These are phyloP conservation scores for Mycosphaerelloides madeirae DNA, from an alignment of 2,329 filamentous ascomycete genomes.

Conservation along the genomic window DNA sequence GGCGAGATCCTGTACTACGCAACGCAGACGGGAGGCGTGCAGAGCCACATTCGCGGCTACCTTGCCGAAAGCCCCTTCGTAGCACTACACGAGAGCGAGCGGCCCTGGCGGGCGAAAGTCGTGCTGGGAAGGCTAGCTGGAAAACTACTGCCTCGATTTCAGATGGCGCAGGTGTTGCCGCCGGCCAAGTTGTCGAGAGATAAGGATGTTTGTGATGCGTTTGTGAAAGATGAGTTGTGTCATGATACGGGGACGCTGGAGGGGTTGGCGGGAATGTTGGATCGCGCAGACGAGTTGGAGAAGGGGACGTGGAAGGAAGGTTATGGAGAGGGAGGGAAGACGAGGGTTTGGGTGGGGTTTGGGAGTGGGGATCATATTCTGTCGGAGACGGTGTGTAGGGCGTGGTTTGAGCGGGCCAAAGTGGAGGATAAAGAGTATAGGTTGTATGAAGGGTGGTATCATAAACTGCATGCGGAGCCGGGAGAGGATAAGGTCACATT, in stretches of 20 bases:
- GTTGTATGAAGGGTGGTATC: conserved; percentile 71
- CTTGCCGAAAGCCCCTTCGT: conserved; percentile 76
- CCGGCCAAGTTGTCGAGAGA: conserved; percentile 64
- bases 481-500: conserved; percentile 33
- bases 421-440: conserved; percentile 66
- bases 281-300: conserved; percentile 61
- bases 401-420: conserved; percentile 55
- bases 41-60: conserved; percentile 63
- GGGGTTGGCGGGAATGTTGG: conserved; percentile 70
- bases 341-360: conserved; percentile 66
- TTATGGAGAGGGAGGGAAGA: conserved; percentile 51
- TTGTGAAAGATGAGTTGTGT: conserved; percentile 63
- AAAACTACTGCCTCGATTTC: conserved; percentile 61
- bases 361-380: conserved; percentile 70
- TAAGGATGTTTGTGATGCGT: conserved; percentile 55
- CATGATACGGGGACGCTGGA: conserved; percentile 86
- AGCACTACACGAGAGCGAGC: conserved; percentile 60
- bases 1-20: conserved; percentile 61
- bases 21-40: conserved; percentile 47
- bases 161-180: conserved; percentile 63
- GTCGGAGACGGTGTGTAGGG: conserved; percentile 59
- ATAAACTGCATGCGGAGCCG: conserved; percentile 52
- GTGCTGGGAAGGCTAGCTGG: conserved; percentile 62
- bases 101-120: conserved; percentile 61
- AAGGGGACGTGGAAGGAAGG: conserved; percentile 46